Conservation (phyloP, 768 basidiomycete genomes). For the Lactarius hatsudake region DNA sequence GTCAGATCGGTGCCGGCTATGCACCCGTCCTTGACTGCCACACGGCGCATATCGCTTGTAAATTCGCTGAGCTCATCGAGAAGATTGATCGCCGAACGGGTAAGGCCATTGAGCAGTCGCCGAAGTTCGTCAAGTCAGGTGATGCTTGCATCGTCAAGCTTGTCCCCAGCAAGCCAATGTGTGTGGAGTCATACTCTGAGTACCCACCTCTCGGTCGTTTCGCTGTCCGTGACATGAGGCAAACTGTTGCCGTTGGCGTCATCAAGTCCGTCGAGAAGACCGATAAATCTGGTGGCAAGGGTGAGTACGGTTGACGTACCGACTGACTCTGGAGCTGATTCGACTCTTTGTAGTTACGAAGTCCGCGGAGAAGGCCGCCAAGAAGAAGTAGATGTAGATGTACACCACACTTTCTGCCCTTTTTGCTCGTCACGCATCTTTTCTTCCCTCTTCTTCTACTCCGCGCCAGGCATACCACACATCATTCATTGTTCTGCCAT, state of each 20-base stretch:
- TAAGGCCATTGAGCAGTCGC: slow-evolving; percentile 80
- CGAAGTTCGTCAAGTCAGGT: slow-evolving; percentile 99
- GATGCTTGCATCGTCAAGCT: slow-evolving; percentile 99
- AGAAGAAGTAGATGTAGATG: slow-evolving; percentile 90
- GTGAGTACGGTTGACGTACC: slow-evolving; percentile 38
- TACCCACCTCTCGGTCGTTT: slow-evolving; percentile 99
- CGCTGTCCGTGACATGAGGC: slow-evolving; percentile 99
- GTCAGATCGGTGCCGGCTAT: slow-evolving; percentile 99
- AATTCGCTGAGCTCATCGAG: slow-evolving; percentile 97
- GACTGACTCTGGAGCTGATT: slow-evolving; percentile 21
- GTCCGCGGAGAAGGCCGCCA: slow-evolving; percentile 93
- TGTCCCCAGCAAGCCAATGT: slow-evolving; percentile 94
- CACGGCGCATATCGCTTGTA: slow-evolving; percentile 99
- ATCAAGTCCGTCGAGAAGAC: slow-evolving; percentile 98
- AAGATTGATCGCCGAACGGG: slow-evolving; percentile 99
- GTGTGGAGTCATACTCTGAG: slow-evolving; percentile 90
- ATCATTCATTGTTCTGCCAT: slow-evolving; percentile 33
- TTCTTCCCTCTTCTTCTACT: slow-evolving; percentile 43
- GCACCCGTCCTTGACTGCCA: slow-evolving; percentile 99
- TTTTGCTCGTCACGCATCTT: slow-evolving; percentile 40
- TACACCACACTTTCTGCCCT: slow-evolving; percentile 46
- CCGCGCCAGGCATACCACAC: slow-evolving; percentile 33
- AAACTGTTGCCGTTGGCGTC: slow-evolving; percentile 98
- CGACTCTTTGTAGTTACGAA: slow-evolving; percentile 64
- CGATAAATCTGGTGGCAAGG: slow-evolving; percentile 85